These are phyloP conservation scores for Botrytis fragariae DNA, from an alignment of 2,329 filamentous ascomycete species.

Conservation along the genomic window DNA sequence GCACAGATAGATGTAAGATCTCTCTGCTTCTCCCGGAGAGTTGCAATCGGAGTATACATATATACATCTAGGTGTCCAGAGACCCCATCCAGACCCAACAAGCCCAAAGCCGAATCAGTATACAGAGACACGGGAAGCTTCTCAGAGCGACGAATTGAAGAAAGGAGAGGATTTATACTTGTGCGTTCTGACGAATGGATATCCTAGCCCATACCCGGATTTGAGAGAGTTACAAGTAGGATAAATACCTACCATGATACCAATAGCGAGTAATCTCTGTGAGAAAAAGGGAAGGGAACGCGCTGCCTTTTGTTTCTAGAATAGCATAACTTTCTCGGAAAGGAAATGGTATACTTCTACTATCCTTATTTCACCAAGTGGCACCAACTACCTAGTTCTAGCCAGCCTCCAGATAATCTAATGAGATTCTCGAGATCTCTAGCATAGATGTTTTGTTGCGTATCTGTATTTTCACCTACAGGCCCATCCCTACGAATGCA, in stretches of 20 bases:
- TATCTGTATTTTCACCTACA: not conserved
- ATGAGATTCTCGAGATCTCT: not conserved
- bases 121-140: not conserved
- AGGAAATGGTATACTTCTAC: not conserved
- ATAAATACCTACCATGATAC: not conserved
- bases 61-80: rapidly evolving
- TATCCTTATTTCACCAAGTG: not conserved
- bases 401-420: not conserved
- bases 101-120: not conserved
- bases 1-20: not conserved
- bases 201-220: not conserved
- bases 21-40: not conserved
- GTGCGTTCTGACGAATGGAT: not conserved
- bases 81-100: too few relatives aligned
- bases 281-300: not conserved
- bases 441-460: not conserved
- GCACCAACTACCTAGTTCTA: not conserved
- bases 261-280: not conserved
- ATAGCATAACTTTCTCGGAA: not conserved
- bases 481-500: not conserved
- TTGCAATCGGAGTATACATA: not conserved
- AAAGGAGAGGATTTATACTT: not conserved
- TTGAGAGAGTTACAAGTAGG: not conserved
- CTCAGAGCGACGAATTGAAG: not conserved
- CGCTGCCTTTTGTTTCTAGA: not conserved